Base-by-base conservation (phyloP, 768 basidiomycete species). In the Termitomyces sp. region DNA sequence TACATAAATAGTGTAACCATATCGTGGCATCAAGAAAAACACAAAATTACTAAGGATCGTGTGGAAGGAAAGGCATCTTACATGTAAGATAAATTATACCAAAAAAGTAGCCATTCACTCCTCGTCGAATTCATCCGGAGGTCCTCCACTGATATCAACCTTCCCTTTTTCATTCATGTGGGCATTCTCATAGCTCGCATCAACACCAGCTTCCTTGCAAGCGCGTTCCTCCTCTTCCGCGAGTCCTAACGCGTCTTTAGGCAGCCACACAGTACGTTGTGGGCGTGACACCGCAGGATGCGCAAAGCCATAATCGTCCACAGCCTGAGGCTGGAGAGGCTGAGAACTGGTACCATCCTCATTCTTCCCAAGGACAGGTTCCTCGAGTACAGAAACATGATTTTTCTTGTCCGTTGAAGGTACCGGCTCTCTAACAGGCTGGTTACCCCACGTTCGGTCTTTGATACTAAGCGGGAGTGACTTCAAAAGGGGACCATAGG, bases 251-350 rank as follows among this genome's bases (percentile, higher is more conserved):
- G 70, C 63, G 67, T 98, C 96, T 40, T 73, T 70, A 21, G 96
- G 91, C 53, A 98, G 70, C 96, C 96, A 98, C 33, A 98, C 74
- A 5, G 83, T 76, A 60, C 86, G 78, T 71, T 94, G 91, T 47
- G 89, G 83, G 50, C 83, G 71, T 59, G 75, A 82, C 54, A 82
- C 78, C 7, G 93, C 93, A 15, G 96, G 96, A 64, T 96, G 96
- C 46, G 89, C 85, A 73, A 96, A 98, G 12, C 88, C 87, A 64
- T 85, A 84, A 50, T 82, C 71, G 4, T 74, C 74, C 46, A 75
- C 63, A 15, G 60, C 48, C 31, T 55, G 47, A 5, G 43, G 7
- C 5, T 23, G 41, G 7, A 12, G 21, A 2, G 33, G 40, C 41
- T 15, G 54, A 14, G 47, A 47, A 21, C n/a, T 45, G 31, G 59